Evolutionary conservation across 352 stramenopile species (phyloP), one percentile per base, ranked within the genome.

Genomic region (Pythium apleroticum): DNA sequence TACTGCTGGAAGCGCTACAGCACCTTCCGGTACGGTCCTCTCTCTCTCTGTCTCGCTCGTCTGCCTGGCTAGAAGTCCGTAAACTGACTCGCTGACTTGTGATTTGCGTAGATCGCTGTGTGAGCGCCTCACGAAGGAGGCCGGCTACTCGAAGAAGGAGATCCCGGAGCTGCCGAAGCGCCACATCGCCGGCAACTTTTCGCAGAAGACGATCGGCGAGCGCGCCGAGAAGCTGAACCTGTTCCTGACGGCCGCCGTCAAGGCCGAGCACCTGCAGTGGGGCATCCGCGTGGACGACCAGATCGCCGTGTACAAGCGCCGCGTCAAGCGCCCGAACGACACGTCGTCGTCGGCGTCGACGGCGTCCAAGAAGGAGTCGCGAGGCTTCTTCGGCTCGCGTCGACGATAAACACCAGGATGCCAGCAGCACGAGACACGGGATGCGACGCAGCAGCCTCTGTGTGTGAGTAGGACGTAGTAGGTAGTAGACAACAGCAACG

Each of bases 1-100:
- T 93, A 80, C 70, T 93, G 82, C 73, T 96, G 87, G 87, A 94
- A 94, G 65, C 87, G 87, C 46, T 96, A 93, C 84, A 90, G 78
- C 69, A 96, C 87, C 6, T 96, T 96, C 75, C 78, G 86, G 80
- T 92, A 80, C 53, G 76, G 67, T 56, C 31, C 19, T 7, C 25
- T 27, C 53, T 27, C 4, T 55, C 0, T 12, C 28, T 7, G n/a
- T 62, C 6, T 5, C 5, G 30, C 30, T 35, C 30, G 5, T 35
- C 30, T 35, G 10, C 6, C 30, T 35, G 10, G 10, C 30, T 35
- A n/a, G n/a, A n/a, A n/a, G n/a, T n/a, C n/a, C n/a, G n/a, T n/a
- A n/a, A n/a, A n/a, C n/a, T n/a, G n/a, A n/a, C n/a, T n/a, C n/a
- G 30, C 30, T 33, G 30, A 48, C 41, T 59, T 46, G 3, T 27